These are phyloP conservation scores for Rehmannia glutinosa DNA, from an alignment of 257 asterid species.

Conservation along the genomic window DNA sequence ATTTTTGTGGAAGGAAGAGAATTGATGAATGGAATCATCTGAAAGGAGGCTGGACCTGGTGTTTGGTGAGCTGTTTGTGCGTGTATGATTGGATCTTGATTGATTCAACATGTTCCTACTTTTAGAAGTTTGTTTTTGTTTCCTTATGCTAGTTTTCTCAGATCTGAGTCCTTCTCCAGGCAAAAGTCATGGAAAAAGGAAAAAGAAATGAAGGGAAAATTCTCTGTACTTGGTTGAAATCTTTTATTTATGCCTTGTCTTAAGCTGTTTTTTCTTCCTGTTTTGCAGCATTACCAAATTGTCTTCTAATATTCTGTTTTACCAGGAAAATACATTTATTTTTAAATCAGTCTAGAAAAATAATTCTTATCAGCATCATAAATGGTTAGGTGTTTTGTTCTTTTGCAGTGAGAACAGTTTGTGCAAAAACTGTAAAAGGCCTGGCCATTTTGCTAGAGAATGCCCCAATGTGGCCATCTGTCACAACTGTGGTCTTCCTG, in stretches of 20 bases:
- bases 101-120: conserved; percentile 5
- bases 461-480: conserved; percentile 94
- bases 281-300: background rate
- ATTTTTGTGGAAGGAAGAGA: conserved; percentile 27
- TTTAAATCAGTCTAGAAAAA: background rate
- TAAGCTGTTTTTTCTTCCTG: conserved; percentile 3
- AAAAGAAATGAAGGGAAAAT: background rate
- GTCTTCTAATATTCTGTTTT: background rate
- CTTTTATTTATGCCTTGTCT: too few species aligned
- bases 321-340: background rate
- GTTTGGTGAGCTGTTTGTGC: background rate
- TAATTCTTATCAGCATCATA: background rate
- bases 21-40: conserved; percentile 26
- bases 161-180: background rate
- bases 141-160: background rate
- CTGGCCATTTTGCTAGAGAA: conserved; percentile 96
- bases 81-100: background rate
- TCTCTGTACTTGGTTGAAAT: background rate
- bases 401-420: conserved; percentile 63
- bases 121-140: background rate
- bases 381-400: conserved; percentile 10
- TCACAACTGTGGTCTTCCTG: conserved; percentile 98
- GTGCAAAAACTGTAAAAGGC: conserved; percentile 96
- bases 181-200: background rate
- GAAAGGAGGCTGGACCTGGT: conserved; percentile 23